phyloP scores from a whole-genome alignment of 306 rosid species.

The Cyclanthera cordifolia region DNA sequence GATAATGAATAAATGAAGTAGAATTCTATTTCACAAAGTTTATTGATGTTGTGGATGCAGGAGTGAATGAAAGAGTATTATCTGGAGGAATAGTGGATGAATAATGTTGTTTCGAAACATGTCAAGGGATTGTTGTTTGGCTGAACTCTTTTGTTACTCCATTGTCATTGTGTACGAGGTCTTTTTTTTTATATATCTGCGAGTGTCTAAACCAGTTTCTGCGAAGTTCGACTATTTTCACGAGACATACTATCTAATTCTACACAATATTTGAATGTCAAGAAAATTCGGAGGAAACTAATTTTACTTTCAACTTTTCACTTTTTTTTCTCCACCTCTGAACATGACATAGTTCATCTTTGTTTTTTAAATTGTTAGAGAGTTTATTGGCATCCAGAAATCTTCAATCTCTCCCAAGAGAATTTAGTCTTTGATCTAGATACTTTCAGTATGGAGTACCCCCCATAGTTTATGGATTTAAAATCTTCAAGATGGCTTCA shows the following conservation, averaged over 20 bases:
- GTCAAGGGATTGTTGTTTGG: background rate
- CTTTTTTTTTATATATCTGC: background rate
- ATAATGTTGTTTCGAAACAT: background rate
- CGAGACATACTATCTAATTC: too few relatives aligned
- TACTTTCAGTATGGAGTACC: too few relatives aligned
- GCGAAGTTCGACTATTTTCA: too few relatives aligned
- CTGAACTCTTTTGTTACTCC: background rate
- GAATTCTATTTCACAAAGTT: background rate
- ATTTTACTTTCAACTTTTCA: background rate
- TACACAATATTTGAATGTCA: too few relatives aligned
- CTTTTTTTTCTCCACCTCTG: background rate
- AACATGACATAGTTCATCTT: too few relatives aligned
- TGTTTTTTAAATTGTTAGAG: too few relatives aligned
- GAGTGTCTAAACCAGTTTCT: too few relatives aligned
- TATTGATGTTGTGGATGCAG: conserved; percentile 19
- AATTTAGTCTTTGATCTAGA: too few relatives aligned
- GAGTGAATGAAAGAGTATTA: conserved; percentile 16
- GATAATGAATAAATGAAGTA: background rate
- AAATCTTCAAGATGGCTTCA: too few relatives aligned
- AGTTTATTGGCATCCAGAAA: too few relatives aligned
- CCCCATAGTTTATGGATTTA: too few relatives aligned
- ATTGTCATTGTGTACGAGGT: background rate
- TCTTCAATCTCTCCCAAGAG: too few relatives aligned
- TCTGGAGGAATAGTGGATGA: background rate
- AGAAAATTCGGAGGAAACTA: background rate